phyloP scores from a whole-genome alignment of 495 filamentous ascomycete species.

The Aspergillus ostianus region DNA sequence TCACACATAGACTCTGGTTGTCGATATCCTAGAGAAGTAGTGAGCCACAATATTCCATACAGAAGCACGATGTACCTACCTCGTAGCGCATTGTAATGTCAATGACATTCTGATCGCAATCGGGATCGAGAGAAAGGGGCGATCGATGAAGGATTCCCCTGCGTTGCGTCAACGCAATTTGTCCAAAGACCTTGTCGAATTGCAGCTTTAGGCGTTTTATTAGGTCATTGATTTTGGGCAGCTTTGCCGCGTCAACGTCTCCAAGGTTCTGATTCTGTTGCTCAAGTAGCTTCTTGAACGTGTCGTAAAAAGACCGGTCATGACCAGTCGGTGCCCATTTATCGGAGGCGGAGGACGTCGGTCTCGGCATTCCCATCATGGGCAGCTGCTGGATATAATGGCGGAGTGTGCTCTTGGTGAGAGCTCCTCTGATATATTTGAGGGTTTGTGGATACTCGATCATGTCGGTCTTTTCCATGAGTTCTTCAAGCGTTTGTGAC shows the following conservation, averaged over 20 bases:
- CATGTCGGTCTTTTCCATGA: constrained; percentile 44
- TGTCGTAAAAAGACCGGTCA: constrained; percentile 47
- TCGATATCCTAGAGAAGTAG: constrained; percentile 20
- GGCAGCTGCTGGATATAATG: constrained; percentile 45
- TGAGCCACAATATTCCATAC: constrained; percentile 2
- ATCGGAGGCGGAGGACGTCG: constrained; percentile 24
- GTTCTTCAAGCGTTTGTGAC: constrained; percentile 45
- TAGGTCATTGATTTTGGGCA: constrained; percentile 54
- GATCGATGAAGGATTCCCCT: constrained; percentile 55
- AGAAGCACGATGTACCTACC: constrained; percentile 15
- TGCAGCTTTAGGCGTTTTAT: constrained; percentile 49
- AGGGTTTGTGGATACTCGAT: constrained; percentile 48
- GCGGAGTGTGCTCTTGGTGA: constrained; percentile 46
- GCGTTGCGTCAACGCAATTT: constrained; percentile 58
- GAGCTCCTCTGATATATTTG: constrained; percentile 52
- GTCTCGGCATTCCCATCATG: constrained; percentile 35
- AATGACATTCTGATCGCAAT: constrained; percentile 37
- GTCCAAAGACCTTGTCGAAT: constrained; percentile 54
- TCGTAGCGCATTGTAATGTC: constrained; percentile 40
- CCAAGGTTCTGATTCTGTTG: constrained; percentile 29
- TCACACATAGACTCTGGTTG: constrained; percentile 28
- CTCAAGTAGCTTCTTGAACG: constrained; percentile 39
- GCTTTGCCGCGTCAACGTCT: constrained; percentile 28
- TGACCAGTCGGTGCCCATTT: constrained; percentile 43
- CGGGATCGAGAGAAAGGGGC: constrained; percentile 42